These are phyloP conservation scores for Glaciozyma martinii DNA, from an alignment of 768 basidiomycete genomes.

Conservation along the genomic window DNA sequence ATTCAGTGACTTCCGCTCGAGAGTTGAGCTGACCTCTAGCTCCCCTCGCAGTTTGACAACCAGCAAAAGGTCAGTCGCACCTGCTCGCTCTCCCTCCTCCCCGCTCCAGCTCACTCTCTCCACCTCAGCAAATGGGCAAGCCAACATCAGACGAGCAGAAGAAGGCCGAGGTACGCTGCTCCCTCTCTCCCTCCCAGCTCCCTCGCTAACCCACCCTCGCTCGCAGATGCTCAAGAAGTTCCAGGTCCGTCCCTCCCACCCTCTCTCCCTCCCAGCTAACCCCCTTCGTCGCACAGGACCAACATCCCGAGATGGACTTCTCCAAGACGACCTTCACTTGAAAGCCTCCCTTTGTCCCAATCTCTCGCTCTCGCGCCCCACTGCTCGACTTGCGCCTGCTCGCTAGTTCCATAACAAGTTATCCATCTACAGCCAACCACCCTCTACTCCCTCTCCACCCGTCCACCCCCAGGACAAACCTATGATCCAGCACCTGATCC, in stretches of 20 bases:
- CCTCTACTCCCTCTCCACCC: conserved; percentile 53
- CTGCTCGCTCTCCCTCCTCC: too few relatives aligned
- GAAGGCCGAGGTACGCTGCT: conserved; percentile 30
- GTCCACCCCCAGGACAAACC: conserved; percentile 65
- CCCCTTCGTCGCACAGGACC: conserved; percentile 48
- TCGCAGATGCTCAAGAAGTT: conserved; percentile 73
- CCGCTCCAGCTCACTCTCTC: not conserved
- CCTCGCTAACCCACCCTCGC: not conserved
- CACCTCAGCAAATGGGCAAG: conserved; percentile 33
- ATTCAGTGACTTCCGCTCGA: conserved; percentile 14
- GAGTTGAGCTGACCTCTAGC: not conserved
- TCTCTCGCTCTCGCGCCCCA: too few relatives aligned
- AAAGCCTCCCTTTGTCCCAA: too few relatives aligned
- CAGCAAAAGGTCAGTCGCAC: conserved; percentile 40
- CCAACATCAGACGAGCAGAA: conserved; percentile 35
- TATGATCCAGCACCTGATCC: conserved; percentile 65
- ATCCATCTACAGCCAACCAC: conserved; percentile 5
- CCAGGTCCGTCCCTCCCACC: conserved; percentile 11
- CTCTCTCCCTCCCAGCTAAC: too few relatives aligned
- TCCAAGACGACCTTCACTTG: conserved; percentile 46
- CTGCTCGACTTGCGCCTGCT: too few relatives aligned
- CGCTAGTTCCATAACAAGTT: too few relatives aligned
- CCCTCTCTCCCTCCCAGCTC: not conserved
- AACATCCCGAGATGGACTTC: conserved; percentile 91
- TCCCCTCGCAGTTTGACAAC: conserved; percentile 41